phyloP scores from a whole-genome alignment of 352 stramenopile genomes.

The Pythium dissimile region DNA sequence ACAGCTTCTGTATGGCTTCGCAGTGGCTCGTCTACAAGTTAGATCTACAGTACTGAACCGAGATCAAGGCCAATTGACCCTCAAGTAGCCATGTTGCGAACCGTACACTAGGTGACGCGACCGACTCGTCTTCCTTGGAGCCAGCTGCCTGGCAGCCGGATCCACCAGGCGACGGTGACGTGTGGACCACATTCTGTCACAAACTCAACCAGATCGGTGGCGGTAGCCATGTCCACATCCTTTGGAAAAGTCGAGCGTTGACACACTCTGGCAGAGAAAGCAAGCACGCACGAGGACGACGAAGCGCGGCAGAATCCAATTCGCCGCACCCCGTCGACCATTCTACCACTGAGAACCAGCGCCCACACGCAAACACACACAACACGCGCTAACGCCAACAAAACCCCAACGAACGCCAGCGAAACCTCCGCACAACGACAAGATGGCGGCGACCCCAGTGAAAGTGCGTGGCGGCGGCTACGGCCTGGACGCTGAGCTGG shows the following conservation, averaged over 20 bases:
- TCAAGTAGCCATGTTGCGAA: too few relatives aligned
- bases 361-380: neutral
- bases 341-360: neutral
- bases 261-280: neutral
- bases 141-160: neutral
- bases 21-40: too few relatives aligned
- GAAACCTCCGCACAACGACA: too few relatives aligned
- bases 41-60: too few relatives aligned
- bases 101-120: neutral
- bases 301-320: too few relatives aligned
- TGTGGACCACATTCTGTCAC: neutral
- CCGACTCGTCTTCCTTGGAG: neutral
- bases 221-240: constrained; percentile 5
- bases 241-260: neutral
- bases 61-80: too few relatives aligned
- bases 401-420: too few relatives aligned
- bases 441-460: constrained; percentile 38
- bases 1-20: too few relatives aligned
- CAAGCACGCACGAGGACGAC: neutral
- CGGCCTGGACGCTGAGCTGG: constrained; percentile 88
- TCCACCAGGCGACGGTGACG: constrained; percentile 1
- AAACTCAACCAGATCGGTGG: constrained; percentile 3
- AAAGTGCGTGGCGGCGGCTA: constrained; percentile 76
- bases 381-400: neutral
- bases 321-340: too few relatives aligned